Percentiles rank a stretch among this genome's conserved stretches.
These are phyloP conservation scores for Rheum nobile DNA, from an alignment of 148 eudicot genomes.

Conservation along the genomic window DNA sequence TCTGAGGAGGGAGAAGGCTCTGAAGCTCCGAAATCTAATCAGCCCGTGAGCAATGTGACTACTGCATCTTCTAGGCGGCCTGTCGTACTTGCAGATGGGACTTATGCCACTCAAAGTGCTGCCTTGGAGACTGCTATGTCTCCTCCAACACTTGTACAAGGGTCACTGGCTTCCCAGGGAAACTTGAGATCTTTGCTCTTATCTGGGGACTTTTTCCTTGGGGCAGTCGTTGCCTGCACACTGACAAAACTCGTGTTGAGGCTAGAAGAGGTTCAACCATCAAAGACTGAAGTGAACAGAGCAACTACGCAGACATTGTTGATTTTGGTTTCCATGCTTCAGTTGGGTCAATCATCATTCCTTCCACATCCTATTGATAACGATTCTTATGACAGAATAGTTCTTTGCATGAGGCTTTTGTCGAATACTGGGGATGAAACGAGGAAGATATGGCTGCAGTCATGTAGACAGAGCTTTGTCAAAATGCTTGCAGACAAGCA, in stretches of 20 bases:
- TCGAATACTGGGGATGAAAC: slow-evolving; percentile 54
- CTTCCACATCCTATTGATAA: slow-evolving; percentile 90
- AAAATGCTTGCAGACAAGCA: slow-evolving; percentile 94
- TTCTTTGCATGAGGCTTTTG: slow-evolving; percentile 74
- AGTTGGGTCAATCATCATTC: slow-evolving; percentile 76
- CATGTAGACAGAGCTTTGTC: slow-evolving; percentile 82
- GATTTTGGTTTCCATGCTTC: slow-evolving; percentile 75
- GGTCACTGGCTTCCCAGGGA: slow-evolving; percentile 61
- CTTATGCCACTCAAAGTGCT: slow-evolving; percentile 96
- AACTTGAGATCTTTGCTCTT: slow-evolving; percentile 79
- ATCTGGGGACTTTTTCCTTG: slow-evolving; percentile 85
- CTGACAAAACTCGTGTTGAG: slow-evolving; percentile 71
- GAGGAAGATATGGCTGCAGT: slow-evolving; percentile 83
- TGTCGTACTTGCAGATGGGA: slow-evolving; percentile 90
- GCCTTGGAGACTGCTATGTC: slow-evolving; percentile 80
- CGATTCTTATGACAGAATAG: slow-evolving; percentile 77
- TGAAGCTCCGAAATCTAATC: slow-evolving; percentile 55
- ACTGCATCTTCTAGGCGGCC: slow-evolving; percentile 81
- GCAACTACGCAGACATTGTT: slow-evolving; percentile 44
- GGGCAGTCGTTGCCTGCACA: slow-evolving; percentile 84
- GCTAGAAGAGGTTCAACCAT: slow-evolving; percentile 86
- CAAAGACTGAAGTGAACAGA: slow-evolving; percentile 77
- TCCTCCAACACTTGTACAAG: slow-evolving; percentile 64
- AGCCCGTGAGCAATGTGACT: slow-evolving; percentile 55
- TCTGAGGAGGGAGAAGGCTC: slow-evolving; percentile 61